phyloP scores from a whole-genome alignment of 257 asterid species.

The Ligustrum vulgare region DNA sequence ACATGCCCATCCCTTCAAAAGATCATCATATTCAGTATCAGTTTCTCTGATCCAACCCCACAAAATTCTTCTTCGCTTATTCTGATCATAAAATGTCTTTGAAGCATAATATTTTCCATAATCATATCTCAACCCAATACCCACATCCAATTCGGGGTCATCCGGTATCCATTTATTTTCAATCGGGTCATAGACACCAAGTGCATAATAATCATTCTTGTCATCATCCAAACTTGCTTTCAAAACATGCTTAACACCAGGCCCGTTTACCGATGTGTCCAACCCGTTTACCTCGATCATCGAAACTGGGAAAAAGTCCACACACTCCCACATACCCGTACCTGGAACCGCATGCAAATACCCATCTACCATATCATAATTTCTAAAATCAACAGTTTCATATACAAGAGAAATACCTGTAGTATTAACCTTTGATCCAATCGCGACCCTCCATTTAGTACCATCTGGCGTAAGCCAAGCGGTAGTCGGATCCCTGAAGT shows the following conservation, averaged over 20 bases:
- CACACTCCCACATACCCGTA: constrained; percentile 95
- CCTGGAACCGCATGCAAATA: constrained; percentile 55
- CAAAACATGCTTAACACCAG: constrained; percentile 62
- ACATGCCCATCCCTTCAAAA: constrained; percentile 70
- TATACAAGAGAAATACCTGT: constrained; percentile 64
- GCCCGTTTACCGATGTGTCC: constrained; percentile 71
- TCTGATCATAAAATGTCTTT: constrained; percentile 70
- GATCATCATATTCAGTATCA: constrained; percentile 56
- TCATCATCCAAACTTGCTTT: constrained; percentile 69
- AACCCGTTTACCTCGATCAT: constrained; percentile 46
- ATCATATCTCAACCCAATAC: constrained; percentile 61
- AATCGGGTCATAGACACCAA: constrained; percentile 60
- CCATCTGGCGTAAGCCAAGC: constrained; percentile 70
- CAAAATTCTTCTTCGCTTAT: constrained; percentile 55
- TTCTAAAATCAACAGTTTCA: constrained; percentile 54
- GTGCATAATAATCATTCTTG: constrained; percentile 59
- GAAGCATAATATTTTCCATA: constrained; percentile 80
- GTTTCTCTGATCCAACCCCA: constrained; percentile 88
- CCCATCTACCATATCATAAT: constrained; percentile 44
- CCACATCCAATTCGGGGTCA: constrained; percentile 62
- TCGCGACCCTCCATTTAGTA: constrained; percentile 55
- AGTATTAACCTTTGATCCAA: constrained; percentile 62
- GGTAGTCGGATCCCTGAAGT: constrained; percentile 83
- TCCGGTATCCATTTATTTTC: constrained; percentile 69
- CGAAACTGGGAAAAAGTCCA: constrained; percentile 75